Evolutionary conservation across 495 filamentous ascomycete species (phyloP).

Genomic region (Lepidopterella palustris): DNA sequence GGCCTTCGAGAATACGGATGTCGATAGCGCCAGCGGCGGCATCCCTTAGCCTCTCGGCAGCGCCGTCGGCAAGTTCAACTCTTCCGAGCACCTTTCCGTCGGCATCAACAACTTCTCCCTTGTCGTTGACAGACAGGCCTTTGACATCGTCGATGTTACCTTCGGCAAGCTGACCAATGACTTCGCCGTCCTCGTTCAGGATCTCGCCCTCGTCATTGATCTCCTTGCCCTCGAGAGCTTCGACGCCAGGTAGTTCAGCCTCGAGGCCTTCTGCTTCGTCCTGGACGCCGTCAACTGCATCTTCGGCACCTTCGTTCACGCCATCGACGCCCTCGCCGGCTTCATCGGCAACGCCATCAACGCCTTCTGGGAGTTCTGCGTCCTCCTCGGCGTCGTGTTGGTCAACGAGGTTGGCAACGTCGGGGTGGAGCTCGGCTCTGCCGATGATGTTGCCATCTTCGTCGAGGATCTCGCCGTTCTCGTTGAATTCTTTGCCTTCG

Average conservation of each 20-base stretch:
- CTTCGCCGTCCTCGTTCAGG: slow-evolving; percentile 37
- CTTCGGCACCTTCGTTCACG: slow-evolving; percentile 31
- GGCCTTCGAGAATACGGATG: slow-evolving; percentile 45
- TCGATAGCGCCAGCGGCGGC: slow-evolving; percentile 35
- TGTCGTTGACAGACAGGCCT: slow-evolving; percentile 52
- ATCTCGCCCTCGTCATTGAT: slow-evolving; percentile 55
- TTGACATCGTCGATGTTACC: slow-evolving; percentile 36
- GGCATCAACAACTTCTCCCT: slow-evolving; percentile 55
- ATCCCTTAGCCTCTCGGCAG: slow-evolving; percentile 39
- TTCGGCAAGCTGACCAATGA: slow-evolving; percentile 38
- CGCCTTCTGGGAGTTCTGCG: slow-evolving; percentile 29
- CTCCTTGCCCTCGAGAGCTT: slow-evolving; percentile 52
- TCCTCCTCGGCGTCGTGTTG: slow-evolving; percentile 34
- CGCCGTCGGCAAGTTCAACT: slow-evolving; percentile 40
- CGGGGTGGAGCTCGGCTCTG: slow-evolving; percentile 36
- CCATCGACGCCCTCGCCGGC: slow-evolving; percentile 26
- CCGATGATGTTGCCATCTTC: slow-evolving; percentile 41
- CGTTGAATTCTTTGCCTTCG: slow-evolving; percentile 37
- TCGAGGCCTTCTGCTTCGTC: slow-evolving; percentile 37
- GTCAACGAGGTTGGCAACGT: slow-evolving; percentile 38
- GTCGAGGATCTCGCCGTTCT: slow-evolving; percentile 41
- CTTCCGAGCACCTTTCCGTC: slow-evolving; percentile 55
- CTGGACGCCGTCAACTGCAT: slow-evolving; percentile 22
- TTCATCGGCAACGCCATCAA: slow-evolving; percentile 28
- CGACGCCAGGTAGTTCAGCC: slow-evolving; percentile 47